These are phyloP conservation scores for Saccharomycopsis selenospora DNA, from an alignment of 805 yeast species.

Conservation along the genomic window DNA sequence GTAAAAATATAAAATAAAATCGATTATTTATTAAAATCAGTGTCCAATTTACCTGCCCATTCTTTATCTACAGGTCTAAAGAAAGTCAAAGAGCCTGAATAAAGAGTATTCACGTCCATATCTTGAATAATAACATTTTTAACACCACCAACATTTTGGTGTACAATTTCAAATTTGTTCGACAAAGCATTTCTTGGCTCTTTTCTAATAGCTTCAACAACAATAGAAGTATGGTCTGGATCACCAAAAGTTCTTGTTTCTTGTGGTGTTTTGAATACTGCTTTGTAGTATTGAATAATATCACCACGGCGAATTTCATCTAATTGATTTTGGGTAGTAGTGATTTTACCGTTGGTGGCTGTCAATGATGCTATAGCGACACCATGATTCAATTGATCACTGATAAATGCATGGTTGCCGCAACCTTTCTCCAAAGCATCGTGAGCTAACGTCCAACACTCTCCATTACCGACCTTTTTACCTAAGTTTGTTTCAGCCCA, in stretches of 20 bases:
- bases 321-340: conserved; percentile 23
- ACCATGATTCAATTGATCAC: conserved; percentile 43
- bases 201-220: conserved; percentile 30
- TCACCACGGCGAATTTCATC: conserved; percentile 50
- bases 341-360: conserved; percentile 18
- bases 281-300: conserved; percentile 40
- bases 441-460: conserved; percentile 55
- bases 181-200: conserved; percentile 23
- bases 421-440: conserved; percentile 48
- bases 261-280: conserved; percentile 34
- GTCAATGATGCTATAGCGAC: conserved; percentile 25
- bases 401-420: conserved; percentile 51
- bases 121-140: conserved; percentile 36
- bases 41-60: conserved; percentile 35
- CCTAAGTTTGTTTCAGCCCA: conserved; percentile 48
- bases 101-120: conserved; percentile 32
- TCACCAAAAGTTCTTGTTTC: conserved; percentile 36
- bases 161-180: conserved; percentile 32
- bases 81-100: conserved; percentile 37
- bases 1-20: no score
- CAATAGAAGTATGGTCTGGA: conserved; percentile 47
- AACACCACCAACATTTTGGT: conserved; percentile 43
- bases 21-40: not conserved
- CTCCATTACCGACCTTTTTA: conserved; percentile 46
- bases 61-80: conserved; percentile 42